phyloP scores from a whole-genome alignment of 2,329 filamentous ascomycete genomes.

The Metarhizium robertsii region DNA sequence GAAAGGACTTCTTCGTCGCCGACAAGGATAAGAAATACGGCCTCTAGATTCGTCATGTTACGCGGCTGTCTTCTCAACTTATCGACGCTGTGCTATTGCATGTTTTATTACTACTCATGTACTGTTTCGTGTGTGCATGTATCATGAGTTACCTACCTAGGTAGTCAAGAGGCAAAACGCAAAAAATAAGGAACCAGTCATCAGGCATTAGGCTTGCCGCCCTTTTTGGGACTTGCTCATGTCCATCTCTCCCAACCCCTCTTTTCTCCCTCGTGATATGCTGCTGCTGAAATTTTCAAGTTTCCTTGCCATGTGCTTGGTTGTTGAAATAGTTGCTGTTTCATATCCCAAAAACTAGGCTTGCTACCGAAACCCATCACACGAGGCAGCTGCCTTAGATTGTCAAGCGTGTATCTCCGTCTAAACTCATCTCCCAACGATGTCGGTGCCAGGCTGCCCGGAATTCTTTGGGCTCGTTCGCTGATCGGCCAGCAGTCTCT shows the following conservation, averaged over 20 bases:
- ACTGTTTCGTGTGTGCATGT: not conserved
- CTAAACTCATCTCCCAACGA: too few relatives aligned
- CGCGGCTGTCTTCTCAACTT: not conserved
- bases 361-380: not conserved
- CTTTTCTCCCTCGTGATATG: not conserved
- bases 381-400: not conserved
- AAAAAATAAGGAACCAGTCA: too few relatives aligned
- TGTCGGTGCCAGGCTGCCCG: not conserved
- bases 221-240: not conserved
- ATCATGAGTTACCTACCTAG: too few relatives aligned
- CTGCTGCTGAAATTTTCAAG: not conserved
- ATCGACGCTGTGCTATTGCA: not conserved
- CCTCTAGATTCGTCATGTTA: not conserved
- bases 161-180: too few relatives aligned
- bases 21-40: constrained; percentile 50
- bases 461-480: not conserved
- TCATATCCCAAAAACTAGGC: not conserved
- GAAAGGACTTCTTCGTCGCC: constrained; percentile 58
- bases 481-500: not conserved
- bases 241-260: not conserved
- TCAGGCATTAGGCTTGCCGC: too few relatives aligned
- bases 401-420: not conserved
- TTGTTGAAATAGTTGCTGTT: not conserved
- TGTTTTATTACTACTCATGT: not conserved
- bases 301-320: not conserved